phyloP scores from a whole-genome alignment of 352 stramenopile species.

The Globisporangium spinosum region DNA sequence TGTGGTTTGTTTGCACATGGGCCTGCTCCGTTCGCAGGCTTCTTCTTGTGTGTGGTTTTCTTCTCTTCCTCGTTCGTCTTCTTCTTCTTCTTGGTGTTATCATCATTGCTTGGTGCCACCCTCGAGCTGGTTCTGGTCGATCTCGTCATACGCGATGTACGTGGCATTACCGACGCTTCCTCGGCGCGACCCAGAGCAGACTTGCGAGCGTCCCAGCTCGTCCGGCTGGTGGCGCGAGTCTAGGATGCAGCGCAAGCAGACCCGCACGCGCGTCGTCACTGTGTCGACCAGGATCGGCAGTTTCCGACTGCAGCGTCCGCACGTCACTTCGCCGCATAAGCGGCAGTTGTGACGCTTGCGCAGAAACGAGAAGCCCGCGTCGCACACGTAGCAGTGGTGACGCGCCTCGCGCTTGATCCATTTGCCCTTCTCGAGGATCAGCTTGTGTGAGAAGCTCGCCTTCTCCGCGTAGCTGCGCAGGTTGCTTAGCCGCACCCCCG shows the following conservation, averaged over 20 bases:
- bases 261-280: constrained; percentile 59
- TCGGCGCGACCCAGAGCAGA: constrained; percentile 21
- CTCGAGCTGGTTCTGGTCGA: constrained; percentile 11
- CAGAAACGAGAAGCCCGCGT: constrained; percentile 66
- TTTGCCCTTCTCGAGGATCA: constrained; percentile 38
- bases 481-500: constrained; percentile 48
- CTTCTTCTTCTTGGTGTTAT: not conserved
- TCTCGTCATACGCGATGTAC: constrained; percentile 69
- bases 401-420: constrained; percentile 43
- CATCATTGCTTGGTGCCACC: not conserved
- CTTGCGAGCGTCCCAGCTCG: constrained; percentile 33
- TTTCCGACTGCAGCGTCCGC: constrained; percentile 69
- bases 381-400: constrained; percentile 61
- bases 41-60: not conserved
- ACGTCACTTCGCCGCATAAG: constrained; percentile 64
- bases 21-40: constrained; percentile 16
- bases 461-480: constrained; percentile 66
- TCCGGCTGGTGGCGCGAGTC: constrained; percentile 62
- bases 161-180: constrained; percentile 54
- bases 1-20: not conserved
- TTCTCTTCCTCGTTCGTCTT: not conserved
- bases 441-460: constrained; percentile 56
- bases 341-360: constrained; percentile 76
- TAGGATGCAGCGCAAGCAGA: constrained; percentile 77
- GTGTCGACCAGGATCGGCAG: constrained; percentile 63